A percentile compares a stretch with the other conserved stretches of the same genome.
These are phyloP conservation scores for Candida sithepensis DNA, from an alignment of 805 yeast species.

Conservation along the genomic window DNA sequence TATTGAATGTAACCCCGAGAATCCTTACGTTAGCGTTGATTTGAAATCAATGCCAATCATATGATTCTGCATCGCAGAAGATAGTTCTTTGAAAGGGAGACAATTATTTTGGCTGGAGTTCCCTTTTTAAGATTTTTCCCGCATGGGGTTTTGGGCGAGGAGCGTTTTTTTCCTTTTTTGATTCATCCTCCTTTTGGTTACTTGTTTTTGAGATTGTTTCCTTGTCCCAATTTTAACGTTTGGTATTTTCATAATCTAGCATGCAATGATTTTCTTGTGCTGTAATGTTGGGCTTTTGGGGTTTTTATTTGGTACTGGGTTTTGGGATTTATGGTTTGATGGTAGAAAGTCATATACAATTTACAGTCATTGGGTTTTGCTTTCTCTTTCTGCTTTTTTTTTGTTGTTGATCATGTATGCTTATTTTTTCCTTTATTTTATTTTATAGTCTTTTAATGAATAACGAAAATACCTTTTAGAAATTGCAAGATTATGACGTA, in stretches of 20 bases:
- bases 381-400: not conserved
- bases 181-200: not conserved
- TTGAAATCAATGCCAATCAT: constrained; percentile 51
- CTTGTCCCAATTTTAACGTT: not conserved
- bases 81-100: not conserved
- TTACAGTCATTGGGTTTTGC: not conserved
- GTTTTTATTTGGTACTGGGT: not conserved
- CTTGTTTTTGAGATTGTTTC: not conserved
- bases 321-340: not conserved
- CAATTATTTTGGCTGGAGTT: not conserved
- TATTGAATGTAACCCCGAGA: constrained; percentile 61
- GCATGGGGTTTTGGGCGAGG: not conserved
- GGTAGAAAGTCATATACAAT: not conserved
- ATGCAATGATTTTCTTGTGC: not conserved
- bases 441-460: not conserved
- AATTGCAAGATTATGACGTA: not conserved
- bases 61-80: not conserved
- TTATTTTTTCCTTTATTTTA: too few relatives aligned
- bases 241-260: not conserved
- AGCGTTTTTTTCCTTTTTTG: not conserved
- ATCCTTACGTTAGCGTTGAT: constrained; percentile 62
- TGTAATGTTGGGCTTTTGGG: not conserved
- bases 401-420: not conserved
- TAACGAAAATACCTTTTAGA: not conserved
- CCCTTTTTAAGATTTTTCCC: not conserved